phyloP scores from a whole-genome alignment of 1,284 basidiomycete genomes.

The Termitomyces sp. region DNA sequence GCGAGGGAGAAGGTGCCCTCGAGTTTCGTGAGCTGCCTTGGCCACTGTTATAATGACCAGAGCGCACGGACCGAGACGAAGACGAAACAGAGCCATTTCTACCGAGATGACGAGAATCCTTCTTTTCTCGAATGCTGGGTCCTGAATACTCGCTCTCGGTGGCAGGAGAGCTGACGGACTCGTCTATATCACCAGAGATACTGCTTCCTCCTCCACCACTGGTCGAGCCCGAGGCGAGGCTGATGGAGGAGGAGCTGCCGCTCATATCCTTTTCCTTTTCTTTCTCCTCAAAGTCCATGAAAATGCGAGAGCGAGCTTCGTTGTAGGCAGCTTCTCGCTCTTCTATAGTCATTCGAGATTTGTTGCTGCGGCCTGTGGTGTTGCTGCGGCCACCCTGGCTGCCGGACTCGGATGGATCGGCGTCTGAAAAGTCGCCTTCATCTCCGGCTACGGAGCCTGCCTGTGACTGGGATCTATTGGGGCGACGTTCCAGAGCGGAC shows the following conservation, averaged over 20 bases:
- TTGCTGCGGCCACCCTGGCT: conserved; percentile 65
- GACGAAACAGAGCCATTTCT: conserved; percentile 44
- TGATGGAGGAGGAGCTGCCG: conserved; percentile 69
- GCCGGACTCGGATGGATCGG: conserved; percentile 73
- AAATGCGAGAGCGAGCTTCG: conserved; percentile 76
- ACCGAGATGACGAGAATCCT: conserved; percentile 38
- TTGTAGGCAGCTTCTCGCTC: conserved; percentile 81
- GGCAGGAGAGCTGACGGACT: conserved; percentile 60
- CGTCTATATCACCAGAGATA: conserved; percentile 58
- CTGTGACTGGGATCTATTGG: conserved; percentile 51
- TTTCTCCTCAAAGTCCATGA: conserved; percentile 71
- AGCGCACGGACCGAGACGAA: conserved; percentile 54
- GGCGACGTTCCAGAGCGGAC: conserved; percentile 43
- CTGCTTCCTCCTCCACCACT: conserved; percentile 54
- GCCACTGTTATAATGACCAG: conserved; percentile 45
- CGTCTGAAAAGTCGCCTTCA: conserved; percentile 69
- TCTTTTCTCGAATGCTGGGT: conserved; percentile 51
- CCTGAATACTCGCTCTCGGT: conserved; percentile 79
- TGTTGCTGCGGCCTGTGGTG: conserved; percentile 49
- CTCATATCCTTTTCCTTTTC: conserved; percentile 70
- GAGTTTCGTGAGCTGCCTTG: conserved; percentile 62
- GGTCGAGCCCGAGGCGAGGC: conserved; percentile 61
- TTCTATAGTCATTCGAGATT: conserved; percentile 69
- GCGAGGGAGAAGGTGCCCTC: conserved; percentile 66
- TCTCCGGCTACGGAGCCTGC: conserved; percentile 65